Base-by-base conservation (phyloP, 805 yeast species). In the Schwanniomyces vanrijiae region DNA sequence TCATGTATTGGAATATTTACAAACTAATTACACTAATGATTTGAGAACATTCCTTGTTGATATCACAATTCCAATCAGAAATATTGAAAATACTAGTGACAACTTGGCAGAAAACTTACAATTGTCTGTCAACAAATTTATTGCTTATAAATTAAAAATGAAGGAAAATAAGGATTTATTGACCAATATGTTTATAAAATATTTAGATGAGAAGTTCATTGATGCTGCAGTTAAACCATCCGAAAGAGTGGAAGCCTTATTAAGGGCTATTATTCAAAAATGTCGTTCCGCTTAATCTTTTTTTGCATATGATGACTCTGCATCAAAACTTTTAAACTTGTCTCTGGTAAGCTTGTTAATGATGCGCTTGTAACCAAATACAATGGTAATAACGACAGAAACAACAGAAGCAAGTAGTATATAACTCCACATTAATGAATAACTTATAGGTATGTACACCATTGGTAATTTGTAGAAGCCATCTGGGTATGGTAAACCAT, bases 51-150 rank as follows among this genome's bases (percentile, higher is more conserved):
- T 77, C 28, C 51, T 76, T 31, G 61, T 80, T 44, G 92, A 85
- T 61, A 71, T 88, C 43, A 78, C 85, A 1, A 66, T 88, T 49
- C 86, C 92, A 5, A 69, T 90, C 26, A 81, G 95, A 61, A 79
- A 76, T 54, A 60, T 73, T 47, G 49, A 58, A 0, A 55, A 74
- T 3, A 62, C 62, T 3, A 67, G 71, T 47, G 66, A 74, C 4
- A 57, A 60, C 7, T 81, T 86, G 58, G 81, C 87, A 16, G 82
- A 77, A 42, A 64, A 71, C 43, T 74, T 91, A 58, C 89, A 88
- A 66, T 73, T 77, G 19, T 75, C 90, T 16, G 86, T 90, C 37
- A 87, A 85, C 60, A 82, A 83, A 59, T 88, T 81, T 60, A 70
- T 80, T 52, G 85, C 89, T 7, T 83, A 81, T 59, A 75, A 77